Conservation (phyloP, 805 yeast genomes). For the Metschnikowia baotianmanensis region DNA sequence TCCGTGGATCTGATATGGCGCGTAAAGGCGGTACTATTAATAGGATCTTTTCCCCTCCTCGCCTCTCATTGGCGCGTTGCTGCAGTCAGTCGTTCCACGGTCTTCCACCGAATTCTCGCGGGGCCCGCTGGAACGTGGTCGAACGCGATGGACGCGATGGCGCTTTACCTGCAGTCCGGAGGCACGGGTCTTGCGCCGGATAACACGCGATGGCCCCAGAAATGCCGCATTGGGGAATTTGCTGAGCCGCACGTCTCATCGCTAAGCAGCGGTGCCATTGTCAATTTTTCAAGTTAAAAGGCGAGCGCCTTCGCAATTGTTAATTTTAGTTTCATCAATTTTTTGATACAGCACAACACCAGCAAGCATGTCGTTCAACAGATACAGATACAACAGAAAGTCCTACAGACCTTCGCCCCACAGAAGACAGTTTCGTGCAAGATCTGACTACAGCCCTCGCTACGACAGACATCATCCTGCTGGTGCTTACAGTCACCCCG, state of each 20-base stretch:
- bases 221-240: slow-evolving; percentile 5
- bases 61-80: slow-evolving; percentile 6
- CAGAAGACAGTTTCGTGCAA: slow-evolving; percentile 10
- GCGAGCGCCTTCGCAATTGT: slow-evolving; percentile 2
- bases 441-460: slow-evolving; percentile 4
- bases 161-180: slow-evolving; percentile 2
- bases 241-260: slow-evolving; percentile 22
- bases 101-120: slow-evolving; percentile 1
- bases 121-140: slow-evolving; percentile 4
- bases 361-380: slow-evolving; percentile 15
- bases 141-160: slow-evolving; percentile 7
- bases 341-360: background rate
- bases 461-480: slow-evolving; percentile 7
- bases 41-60: slow-evolving; percentile 1
- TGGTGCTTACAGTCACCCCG: slow-evolving; percentile 1
- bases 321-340: background rate
- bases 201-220: background rate
- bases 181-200: slow-evolving; percentile 3
- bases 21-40: slow-evolving; percentile 4
- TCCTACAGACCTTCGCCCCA: slow-evolving; percentile 16
- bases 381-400: slow-evolving; percentile 27
- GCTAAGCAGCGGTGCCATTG: slow-evolving; percentile 5
- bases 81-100: background rate
- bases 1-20: background rate
- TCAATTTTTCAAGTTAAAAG: slow-evolving; percentile 11